Percentiles rank a stretch among this genome's conserved stretches.
phyloP scores from a whole-genome alignment of 331 rosid species.

The Quercus lobata region DNA sequence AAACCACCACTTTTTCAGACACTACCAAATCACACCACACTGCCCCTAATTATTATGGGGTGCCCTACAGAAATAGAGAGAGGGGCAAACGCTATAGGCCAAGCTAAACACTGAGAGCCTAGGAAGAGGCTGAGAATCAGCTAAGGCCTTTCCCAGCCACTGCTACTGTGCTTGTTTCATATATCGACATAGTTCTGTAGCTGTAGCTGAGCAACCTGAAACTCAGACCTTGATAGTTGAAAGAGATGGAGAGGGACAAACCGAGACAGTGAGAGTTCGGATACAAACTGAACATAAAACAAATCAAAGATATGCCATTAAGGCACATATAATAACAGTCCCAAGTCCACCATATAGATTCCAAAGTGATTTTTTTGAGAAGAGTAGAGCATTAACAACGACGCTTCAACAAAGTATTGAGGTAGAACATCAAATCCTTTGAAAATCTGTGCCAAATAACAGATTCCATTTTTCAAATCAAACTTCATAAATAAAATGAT shows the following conservation, averaged over 20 bases:
- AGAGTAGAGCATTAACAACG: conserved; percentile 10
- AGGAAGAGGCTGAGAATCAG: conserved; percentile 34
- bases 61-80: conserved; percentile 13
- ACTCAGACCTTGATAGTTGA: conserved; percentile 25
- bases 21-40: conserved; percentile 61
- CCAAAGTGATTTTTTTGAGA: conserved; percentile 28
- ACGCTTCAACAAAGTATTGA: not conserved
- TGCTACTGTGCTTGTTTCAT: conserved; percentile 34
- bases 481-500: not conserved
- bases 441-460: not conserved
- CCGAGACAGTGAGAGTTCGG: conserved; percentile 25
- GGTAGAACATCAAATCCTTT: not conserved
- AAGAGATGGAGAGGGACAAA: conserved; percentile 11
- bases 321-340: conserved; percentile 16
- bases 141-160: conserved; percentile 22
- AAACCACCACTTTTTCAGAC: conserved; percentile 75
- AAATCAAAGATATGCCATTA: conserved; percentile 40
- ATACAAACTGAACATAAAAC: conserved; percentile 51
- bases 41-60: conserved; percentile 47
- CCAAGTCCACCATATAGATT: conserved; percentile 44
- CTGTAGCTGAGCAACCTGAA: conserved; percentile 31
- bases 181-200: conserved; percentile 29
- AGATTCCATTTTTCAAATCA: not conserved
- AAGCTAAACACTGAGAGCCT: conserved; percentile 30
- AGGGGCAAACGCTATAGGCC: not conserved